Conservation (phyloP, 345 rosid species). For the Nephelium lappaceum region DNA sequence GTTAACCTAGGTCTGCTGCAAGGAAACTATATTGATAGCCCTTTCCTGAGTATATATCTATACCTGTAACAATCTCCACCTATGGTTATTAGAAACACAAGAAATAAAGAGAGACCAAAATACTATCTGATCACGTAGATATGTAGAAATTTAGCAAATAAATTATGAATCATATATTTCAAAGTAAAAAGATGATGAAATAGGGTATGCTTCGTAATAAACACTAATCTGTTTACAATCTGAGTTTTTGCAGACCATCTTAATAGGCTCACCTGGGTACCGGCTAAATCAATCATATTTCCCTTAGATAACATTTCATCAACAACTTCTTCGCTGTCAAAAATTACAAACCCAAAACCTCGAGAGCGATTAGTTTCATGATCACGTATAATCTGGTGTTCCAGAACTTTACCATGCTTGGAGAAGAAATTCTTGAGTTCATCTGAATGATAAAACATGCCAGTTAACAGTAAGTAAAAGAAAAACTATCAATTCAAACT, state of each 20-base stretch:
- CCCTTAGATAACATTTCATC: conserved; percentile 81
- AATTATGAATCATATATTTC: background rate
- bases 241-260: conserved; percentile 26
- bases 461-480: background rate
- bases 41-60: conserved; percentile 38
- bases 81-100: conserved; percentile 15
- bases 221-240: conserved; percentile 23
- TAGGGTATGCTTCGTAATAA: background rate
- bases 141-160: background rate
- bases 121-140: background rate
- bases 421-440: conserved; percentile 81
- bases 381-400: conserved; percentile 88
- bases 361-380: conserved; percentile 89
- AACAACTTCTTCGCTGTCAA: conserved; percentile 81
- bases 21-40: conserved; percentile 45
- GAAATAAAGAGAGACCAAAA: background rate
- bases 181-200: background rate
- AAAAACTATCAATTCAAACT: background rate
- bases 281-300: conserved; percentile 94
- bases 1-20: conserved; percentile 79
- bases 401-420: conserved; percentile 70
- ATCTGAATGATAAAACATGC: conserved; percentile 47
- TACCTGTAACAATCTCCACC: conserved; percentile 43
- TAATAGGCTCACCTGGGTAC: conserved; percentile 78
- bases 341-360: conserved; percentile 92